Base-by-base conservation (phyloP, 805 yeast species). In the Lipomyces mesembrius region DNA sequence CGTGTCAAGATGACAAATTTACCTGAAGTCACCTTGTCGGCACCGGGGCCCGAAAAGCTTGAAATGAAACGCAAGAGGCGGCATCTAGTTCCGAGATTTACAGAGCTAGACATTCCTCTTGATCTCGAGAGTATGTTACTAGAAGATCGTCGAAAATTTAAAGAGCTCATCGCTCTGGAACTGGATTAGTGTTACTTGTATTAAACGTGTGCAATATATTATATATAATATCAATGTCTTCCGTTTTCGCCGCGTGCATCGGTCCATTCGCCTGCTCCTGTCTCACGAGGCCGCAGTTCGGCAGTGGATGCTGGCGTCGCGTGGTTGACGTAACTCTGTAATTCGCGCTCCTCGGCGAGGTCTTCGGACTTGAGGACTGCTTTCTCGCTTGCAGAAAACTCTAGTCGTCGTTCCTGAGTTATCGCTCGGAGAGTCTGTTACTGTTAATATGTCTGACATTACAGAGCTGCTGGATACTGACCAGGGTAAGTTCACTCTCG, bases 241-340 rank as follows among this genome's bases (percentile, higher is more conserved):
- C 96, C 97, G 63, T 79, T 85, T 76, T 93, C 98, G 0, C 97
- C 97, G 72, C 98, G 81, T 0, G 81, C 68, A n/a, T 79, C 75
- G 0, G 89, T 89, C 98, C 98, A 93, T 57, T 82, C 89, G 0
- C 81, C 83, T 3, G 85, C 81, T 0, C 98, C 98, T 59, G 92
- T 88, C 75, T 90, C 89, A 65, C 98, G 78, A 0, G 92, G 89
- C 34, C 76, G 32, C 8, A 66, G 27, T 46, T 61, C 56, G 9
- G 53, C 55, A 8, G 67, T 57, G 4, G 60, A 55, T 2, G 73
- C 57, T 11, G 63, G 61, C 8, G 59, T 59, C n/a, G 64, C 43
- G 17, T 74, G 27, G 17, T 22, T 27, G n/a, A 58, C 49, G 37
- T 59, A 68, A 5, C 46, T 25, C 8, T 37, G 53, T 7, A 72